Percentiles rank a stretch among this genome's conserved stretches.
Evolutionary conservation across 306 rosid genomes (phyloP).

Genomic region (Cicer chorassanicum): DNA sequence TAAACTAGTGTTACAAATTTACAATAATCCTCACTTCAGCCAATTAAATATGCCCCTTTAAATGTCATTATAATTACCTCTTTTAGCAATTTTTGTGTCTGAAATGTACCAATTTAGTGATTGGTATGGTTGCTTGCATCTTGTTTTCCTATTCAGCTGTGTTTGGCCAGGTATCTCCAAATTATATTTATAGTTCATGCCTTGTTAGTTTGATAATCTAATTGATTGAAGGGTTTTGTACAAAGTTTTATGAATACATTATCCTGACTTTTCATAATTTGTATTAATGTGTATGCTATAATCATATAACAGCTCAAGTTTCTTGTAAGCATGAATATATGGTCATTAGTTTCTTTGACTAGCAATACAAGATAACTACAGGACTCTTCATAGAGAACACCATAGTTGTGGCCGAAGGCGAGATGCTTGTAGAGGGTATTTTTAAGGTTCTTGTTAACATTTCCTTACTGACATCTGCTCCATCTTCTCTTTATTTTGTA

Average conservation of each 20-base stretch:
- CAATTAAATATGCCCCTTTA: constrained; percentile 2
- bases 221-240: constrained; percentile 33
- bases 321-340: constrained; percentile 13
- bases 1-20: background rate
- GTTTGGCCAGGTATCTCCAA: background rate
- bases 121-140: constrained; percentile 24
- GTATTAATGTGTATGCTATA: constrained; percentile 18
- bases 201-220: constrained; percentile 29
- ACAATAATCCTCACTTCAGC: background rate
- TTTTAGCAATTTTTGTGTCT: constrained; percentile 4
- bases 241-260: constrained; percentile 22
- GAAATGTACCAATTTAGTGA: constrained; percentile 14
- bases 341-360: constrained; percentile 67
- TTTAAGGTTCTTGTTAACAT: constrained; percentile 68
- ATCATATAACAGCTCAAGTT: constrained; percentile 16
- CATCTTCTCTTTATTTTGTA: constrained; percentile 16
- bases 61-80: constrained; percentile 10
- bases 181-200: constrained; percentile 14
- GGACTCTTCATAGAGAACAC: constrained; percentile 95
- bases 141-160: background rate
- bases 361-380: constrained; percentile 85
- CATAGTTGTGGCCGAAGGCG: constrained; percentile 92
- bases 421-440: constrained; percentile 80
- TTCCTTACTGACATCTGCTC: constrained; percentile 33
- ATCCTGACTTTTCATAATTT: constrained; percentile 6